phyloP scores from a whole-genome alignment of 2,329 filamentous ascomycete genomes.

The Aspergillus spinulosporus region DNA sequence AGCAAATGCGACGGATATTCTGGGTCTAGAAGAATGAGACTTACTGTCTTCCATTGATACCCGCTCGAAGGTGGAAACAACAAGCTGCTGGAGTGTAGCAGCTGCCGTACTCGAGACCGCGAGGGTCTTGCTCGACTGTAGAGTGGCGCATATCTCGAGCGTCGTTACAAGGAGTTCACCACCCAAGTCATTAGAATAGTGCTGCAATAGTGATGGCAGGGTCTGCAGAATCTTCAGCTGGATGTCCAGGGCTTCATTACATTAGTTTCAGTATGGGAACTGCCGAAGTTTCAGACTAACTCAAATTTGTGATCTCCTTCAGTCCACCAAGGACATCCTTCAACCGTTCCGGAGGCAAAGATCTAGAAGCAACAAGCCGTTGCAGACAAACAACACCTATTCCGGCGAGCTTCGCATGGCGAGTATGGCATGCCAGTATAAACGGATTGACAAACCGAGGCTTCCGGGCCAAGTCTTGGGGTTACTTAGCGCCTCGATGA shows the following conservation, averaged over 20 bases:
- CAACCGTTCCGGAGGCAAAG: constrained; percentile 74
- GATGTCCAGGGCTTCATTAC: constrained; percentile 68
- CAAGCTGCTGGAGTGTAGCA: constrained; percentile 91
- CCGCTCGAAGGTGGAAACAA: constrained; percentile 91
- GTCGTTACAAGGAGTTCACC: constrained; percentile 78
- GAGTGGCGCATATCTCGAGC: constrained; percentile 84
- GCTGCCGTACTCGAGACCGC: constrained; percentile 95
- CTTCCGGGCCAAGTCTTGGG: constrained; percentile 74
- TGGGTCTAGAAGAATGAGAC: constrained; percentile 30
- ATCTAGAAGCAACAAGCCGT: constrained; percentile 77
- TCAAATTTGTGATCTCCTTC: constrained; percentile 72
- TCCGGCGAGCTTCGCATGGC: constrained; percentile 84
- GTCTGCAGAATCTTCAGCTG: constrained; percentile 96
- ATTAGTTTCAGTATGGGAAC: constrained; percentile 24
- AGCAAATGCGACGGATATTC: constrained; percentile 4
- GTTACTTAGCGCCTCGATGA: constrained; percentile 25
- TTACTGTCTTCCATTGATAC: constrained; percentile 77
- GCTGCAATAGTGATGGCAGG: constrained; percentile 82
- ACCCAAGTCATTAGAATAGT: constrained; percentile 78
- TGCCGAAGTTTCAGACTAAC: constrained; percentile 48
- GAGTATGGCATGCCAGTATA: constrained; percentile 85
- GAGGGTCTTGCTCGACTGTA: constrained; percentile 88
- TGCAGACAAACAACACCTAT: constrained; percentile 89
- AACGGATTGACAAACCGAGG: constrained; percentile 90
- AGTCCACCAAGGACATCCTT: constrained; percentile 86